A percentile compares a stretch with the other conserved stretches of the same genome.
Evolutionary conservation across 2,329 filamentous ascomycete genomes (phyloP).

Genomic region (Alternaria angustiovoidea): DNA sequence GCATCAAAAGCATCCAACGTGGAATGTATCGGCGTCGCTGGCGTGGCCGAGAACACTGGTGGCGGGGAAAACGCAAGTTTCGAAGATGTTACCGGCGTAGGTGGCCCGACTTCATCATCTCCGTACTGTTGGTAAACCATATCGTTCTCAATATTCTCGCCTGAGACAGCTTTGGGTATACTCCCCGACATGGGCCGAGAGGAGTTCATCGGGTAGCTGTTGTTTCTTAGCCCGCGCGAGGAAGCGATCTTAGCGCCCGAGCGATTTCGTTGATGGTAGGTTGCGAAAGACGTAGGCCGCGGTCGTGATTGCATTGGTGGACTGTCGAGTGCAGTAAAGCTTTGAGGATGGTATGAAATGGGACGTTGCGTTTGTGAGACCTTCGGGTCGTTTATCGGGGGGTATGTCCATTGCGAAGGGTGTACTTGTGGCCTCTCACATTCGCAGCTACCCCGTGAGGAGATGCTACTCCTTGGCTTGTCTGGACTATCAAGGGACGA

Average conservation of each 20-base stretch:
- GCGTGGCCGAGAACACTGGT: conserved; percentile 12
- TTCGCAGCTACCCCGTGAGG: conserved; percentile 25
- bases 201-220: conserved; percentile 33
- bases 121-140: conserved; percentile 26
- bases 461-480: conserved; percentile 23
- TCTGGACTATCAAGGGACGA: conserved; percentile 23
- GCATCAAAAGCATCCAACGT: conserved; percentile 15
- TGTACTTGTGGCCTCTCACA: conserved; percentile 26
- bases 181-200: conserved; percentile 31
- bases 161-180: conserved; percentile 28
- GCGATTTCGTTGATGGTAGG: conserved; percentile 34
- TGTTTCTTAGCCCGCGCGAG: conserved; percentile 35
- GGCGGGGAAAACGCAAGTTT: conserved; percentile 17
- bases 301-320: conserved; percentile 26
- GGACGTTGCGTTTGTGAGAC: conserved; percentile 17
- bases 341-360: conserved; percentile 25
- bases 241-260: conserved; percentile 41
- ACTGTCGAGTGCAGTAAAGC: conserved; percentile 26
- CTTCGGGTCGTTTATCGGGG: conserved; percentile 14
- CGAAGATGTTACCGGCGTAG: conserved; percentile 22
- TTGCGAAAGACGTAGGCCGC: conserved; percentile 38
- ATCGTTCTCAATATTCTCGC: conserved; percentile 36
- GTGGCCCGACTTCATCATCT: conserved; percentile 29
- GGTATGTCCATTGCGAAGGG: conserved; percentile 24
- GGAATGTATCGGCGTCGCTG: conserved; percentile 21